Conservation (phyloP, 2,329 filamentous ascomycete genomes). For the Neopestalotiopsis sp. region DNA sequence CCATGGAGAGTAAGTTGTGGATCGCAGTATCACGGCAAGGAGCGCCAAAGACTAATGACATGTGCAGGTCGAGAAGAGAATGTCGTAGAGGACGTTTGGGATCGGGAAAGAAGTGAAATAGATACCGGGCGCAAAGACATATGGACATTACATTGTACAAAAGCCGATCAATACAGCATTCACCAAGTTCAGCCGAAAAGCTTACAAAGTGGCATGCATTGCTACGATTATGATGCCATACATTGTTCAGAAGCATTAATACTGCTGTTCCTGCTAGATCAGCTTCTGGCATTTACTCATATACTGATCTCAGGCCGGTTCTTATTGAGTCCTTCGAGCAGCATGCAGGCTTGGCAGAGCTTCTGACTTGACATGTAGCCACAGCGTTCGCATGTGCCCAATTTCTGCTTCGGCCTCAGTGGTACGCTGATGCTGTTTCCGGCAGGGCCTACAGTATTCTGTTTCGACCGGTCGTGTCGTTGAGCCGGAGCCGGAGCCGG, state of each 20-base stretch:
- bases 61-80: conserved; percentile 55
- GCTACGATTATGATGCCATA: conserved; percentile 3
- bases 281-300: conserved; percentile 33
- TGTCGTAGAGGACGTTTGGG: conserved; percentile 41
- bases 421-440: conserved; percentile 28
- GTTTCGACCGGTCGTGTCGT: conserved; percentile 38
- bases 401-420: conserved; percentile 65
- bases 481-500: conserved; percentile 37
- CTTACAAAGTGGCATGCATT: conserved; percentile 4
- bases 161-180: conserved; percentile 14
- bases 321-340: conserved; percentile 92
- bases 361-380: conserved; percentile 95
- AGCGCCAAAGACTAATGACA: conserved; percentile 24
- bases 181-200: background rate
- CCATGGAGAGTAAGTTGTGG: conserved; percentile 61
- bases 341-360: conserved; percentile 90
- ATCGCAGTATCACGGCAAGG: conserved; percentile 11
- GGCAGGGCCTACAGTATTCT: conserved; percentile 39
- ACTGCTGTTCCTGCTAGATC: background rate
- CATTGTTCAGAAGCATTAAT: conserved; percentile 5
- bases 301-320: conserved; percentile 64
- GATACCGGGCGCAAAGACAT: conserved; percentile 1
- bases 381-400: conserved; percentile 85
- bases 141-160: conserved; percentile 18
- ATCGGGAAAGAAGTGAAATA: conserved; percentile 15